These are phyloP conservation scores for Bretschneidera sinensis DNA, from an alignment of 345 rosid genomes.

Conservation along the genomic window DNA sequence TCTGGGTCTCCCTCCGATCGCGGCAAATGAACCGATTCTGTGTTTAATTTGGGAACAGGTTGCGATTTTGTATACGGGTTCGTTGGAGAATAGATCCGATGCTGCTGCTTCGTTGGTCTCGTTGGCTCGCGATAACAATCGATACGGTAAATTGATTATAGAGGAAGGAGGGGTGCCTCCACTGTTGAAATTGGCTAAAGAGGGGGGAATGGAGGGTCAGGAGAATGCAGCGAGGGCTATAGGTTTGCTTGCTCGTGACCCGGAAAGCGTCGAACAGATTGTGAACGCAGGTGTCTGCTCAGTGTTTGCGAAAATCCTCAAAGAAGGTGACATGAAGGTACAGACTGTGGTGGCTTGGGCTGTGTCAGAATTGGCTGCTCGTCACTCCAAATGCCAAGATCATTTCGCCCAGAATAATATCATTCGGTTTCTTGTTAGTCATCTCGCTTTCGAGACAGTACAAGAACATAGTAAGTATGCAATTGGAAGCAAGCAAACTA, in stretches of 20 bases:
- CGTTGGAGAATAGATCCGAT: conserved; percentile 56
- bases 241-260: conserved; percentile 65
- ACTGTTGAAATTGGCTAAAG: conserved; percentile 66
- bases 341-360: conserved; percentile 74
- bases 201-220: conserved; percentile 71
- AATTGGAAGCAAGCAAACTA: conserved; percentile 39
- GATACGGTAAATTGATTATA: conserved; percentile 67
- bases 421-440: conserved; percentile 71
- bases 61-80: conserved; percentile 63
- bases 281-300: conserved; percentile 67
- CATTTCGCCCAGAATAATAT: conserved; percentile 70
- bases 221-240: conserved; percentile 81
- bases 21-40: conserved; percentile 77
- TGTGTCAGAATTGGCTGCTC: conserved; percentile 57
- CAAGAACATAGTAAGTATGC: conserved; percentile 72
- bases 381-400: conserved; percentile 64
- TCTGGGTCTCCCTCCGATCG: conserved; percentile 77
- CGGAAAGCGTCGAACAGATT: conserved; percentile 74
- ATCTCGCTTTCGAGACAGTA: conserved; percentile 81
- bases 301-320: conserved; percentile 73
- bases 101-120: conserved; percentile 79
- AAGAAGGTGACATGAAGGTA: conserved; percentile 77
- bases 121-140: conserved; percentile 71
- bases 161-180: conserved; percentile 92
- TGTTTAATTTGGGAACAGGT: conserved; percentile 89